Base-by-base conservation (phyloP, 768 basidiomycete species). In the Collybiopsis confluens region DNA sequence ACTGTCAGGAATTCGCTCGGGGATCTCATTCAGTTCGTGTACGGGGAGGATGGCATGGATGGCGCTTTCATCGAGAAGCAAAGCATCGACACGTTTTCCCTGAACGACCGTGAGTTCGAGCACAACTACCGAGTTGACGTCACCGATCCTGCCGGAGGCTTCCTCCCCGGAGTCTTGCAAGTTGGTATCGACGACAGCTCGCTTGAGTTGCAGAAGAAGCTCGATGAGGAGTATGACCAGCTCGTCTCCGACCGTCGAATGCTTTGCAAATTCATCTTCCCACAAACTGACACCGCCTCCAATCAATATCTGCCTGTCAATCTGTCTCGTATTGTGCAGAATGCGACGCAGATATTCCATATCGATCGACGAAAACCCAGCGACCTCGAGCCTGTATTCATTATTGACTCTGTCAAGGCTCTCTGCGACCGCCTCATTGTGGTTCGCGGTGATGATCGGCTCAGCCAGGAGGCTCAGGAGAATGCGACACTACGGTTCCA, bases 41-140 rank as follows among this genome's bases (percentile, higher is more conserved):
- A 99, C 59, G 97, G 97, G 27, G 97, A 99, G 66, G 97, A 99
- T 63, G 97, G 97, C 40, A 98, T 98, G 90, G 97, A 99, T 64
- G 97, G 92, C 55, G 92, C 93, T 0, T 95, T 86, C 69, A 97
- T 99, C 66, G 97, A 99, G 73, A 89, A 88, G 58, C 97, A 99
- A 71, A 87, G 81, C 50, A 86, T 98, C 50, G 92, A 96, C 60
- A 92, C 90, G 0, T 94, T 92, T 59, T 86, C 82, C 21, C 74
- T 97, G 56, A 89, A 80, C 60, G 70, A 97, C 68, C 76, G 75
- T 58, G 83, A 89, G 53, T 98, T 98, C 70, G 88, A 94, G 66
- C 86, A 88, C 68, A 84, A 86, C 58, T 99, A 93, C 68, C 86
- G 90, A n/a, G 92, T 99, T 43, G 97, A 98, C 61, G 86, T 94